Conservation (phyloP, 805 yeast species). For the Brettanomyces anomalus region DNA sequence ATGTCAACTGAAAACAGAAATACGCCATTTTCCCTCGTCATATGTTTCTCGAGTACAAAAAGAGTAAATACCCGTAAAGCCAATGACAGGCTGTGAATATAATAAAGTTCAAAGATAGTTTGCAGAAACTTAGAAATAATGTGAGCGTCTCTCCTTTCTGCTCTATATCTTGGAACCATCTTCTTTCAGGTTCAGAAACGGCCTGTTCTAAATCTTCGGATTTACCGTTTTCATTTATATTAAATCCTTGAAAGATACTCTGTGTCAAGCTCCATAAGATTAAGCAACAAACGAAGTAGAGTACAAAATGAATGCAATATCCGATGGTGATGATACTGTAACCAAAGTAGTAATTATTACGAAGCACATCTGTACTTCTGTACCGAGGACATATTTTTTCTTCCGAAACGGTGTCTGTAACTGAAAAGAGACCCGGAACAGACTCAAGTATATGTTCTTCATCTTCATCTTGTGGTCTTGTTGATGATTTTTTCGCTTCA, state of each 20-base stretch:
- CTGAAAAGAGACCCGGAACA: neutral
- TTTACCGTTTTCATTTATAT: neutral
- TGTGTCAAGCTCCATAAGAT: slow-evolving; percentile 5
- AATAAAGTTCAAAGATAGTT: neutral
- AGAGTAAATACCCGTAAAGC: neutral
- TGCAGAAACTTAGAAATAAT: slow-evolving; percentile 1
- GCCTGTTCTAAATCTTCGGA: neutral
- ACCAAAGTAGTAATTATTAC: neutral
- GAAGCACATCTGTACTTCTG: neutral
- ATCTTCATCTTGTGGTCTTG: neutral
- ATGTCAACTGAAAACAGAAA: too few relatives aligned
- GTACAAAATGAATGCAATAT: slow-evolving; percentile 10
- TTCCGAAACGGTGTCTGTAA: neutral
- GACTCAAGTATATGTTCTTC: slow-evolving; percentile 1
- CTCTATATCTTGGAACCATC: neutral
- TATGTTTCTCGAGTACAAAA: neutral
- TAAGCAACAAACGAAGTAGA: slow-evolving; percentile 10
- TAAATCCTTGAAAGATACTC: neutral
- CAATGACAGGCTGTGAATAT: slow-evolving; percentile 2
- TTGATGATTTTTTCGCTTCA: neutral
- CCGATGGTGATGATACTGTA: neutral
- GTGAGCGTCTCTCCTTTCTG: neutral
- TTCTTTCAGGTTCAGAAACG: neutral
- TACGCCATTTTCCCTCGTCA: neutral
- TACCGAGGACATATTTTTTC: neutral